These are phyloP conservation scores for Hypoxylon sp. DNA, from an alignment of 2,329 filamentous ascomycete species.

Conservation along the genomic window DNA sequence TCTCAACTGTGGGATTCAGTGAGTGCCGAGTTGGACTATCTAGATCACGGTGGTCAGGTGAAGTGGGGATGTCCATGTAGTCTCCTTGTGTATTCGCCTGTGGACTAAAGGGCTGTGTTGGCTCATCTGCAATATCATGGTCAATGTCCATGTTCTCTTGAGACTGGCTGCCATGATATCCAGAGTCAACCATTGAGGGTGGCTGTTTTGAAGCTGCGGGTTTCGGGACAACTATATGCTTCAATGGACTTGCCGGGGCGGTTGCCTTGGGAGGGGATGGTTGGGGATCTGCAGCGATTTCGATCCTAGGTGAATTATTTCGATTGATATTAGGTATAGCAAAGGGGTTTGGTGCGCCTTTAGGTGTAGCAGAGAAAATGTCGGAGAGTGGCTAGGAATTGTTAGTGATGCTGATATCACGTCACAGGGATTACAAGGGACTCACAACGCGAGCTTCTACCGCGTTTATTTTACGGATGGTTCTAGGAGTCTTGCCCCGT, in stretches of 20 bases:
- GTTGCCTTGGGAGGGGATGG: conserved; percentile 53
- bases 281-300: conserved; percentile 69
- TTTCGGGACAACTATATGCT: conserved; percentile 55
- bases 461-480: conserved; percentile 72
- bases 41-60: conserved; percentile 38
- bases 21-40: conserved; percentile 45
- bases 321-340: conserved; percentile 64
- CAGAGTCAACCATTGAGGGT: conserved; percentile 72
- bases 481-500: conserved; percentile 84
- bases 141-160: conserved; percentile 66
- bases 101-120: conserved; percentile 48
- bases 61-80: conserved; percentile 44
- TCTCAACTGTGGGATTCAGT: conserved; percentile 44
- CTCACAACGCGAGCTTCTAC: conserved; percentile 75
- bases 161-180: conserved; percentile 78
- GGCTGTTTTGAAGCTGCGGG: conserved; percentile 48
- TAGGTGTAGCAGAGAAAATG: conserved; percentile 70
- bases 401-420: conserved; percentile 37
- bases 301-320: conserved; percentile 70
- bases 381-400: conserved; percentile 69
- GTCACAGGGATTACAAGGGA: conserved; percentile 38
- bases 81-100: conserved; percentile 40
- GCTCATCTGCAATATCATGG: conserved; percentile 37
- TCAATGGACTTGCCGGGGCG: conserved; percentile 56
- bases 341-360: conserved; percentile 69